Evolutionary conservation across 2,329 filamentous ascomycete species (phyloP).

Genomic region (Phialophora chinensis): DNA sequence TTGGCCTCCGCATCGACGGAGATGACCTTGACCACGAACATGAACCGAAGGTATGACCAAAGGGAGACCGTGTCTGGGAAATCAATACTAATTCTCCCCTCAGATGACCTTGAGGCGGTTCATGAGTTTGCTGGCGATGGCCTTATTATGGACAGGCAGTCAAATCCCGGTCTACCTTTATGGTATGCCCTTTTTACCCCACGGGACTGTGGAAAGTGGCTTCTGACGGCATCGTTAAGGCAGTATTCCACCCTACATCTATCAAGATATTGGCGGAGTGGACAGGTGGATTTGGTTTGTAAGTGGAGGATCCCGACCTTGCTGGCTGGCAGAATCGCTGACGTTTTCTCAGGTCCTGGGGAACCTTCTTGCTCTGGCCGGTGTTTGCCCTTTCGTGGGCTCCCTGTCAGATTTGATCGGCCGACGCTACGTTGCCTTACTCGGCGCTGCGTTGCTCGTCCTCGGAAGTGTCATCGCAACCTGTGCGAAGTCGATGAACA

Average conservation of each 20-base stretch:
- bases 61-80: no score
- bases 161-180: slow-evolving; percentile 65
- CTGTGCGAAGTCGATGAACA: slow-evolving; percentile 64
- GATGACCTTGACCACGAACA: slow-evolving; percentile 31
- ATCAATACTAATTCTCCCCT: neutral
- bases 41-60: slow-evolving; percentile 24
- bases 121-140: slow-evolving; percentile 64
- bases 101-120: slow-evolving; percentile 35
- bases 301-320: neutral
- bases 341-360: slow-evolving; percentile 44
- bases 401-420: slow-evolving; percentile 68
- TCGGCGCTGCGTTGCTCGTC: slow-evolving; percentile 61
- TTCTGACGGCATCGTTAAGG: slow-evolving; percentile 9
- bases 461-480: slow-evolving; percentile 65
- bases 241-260: slow-evolving; percentile 61
- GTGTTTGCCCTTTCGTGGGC: slow-evolving; percentile 69
- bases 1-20: slow-evolving; percentile 29
- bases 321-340: neutral
- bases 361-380: slow-evolving; percentile 62
- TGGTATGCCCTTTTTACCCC: slow-evolving; percentile 40
- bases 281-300: slow-evolving; percentile 67
- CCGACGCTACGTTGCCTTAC: slow-evolving; percentile 64
- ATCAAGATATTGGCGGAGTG: slow-evolving; percentile 64
- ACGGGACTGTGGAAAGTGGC: neutral
- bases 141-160: slow-evolving; percentile 66